These are phyloP conservation scores for Leishmania tropica DNA, from an alignment of 208 protist genomes.

Conservation along the genomic window DNA sequence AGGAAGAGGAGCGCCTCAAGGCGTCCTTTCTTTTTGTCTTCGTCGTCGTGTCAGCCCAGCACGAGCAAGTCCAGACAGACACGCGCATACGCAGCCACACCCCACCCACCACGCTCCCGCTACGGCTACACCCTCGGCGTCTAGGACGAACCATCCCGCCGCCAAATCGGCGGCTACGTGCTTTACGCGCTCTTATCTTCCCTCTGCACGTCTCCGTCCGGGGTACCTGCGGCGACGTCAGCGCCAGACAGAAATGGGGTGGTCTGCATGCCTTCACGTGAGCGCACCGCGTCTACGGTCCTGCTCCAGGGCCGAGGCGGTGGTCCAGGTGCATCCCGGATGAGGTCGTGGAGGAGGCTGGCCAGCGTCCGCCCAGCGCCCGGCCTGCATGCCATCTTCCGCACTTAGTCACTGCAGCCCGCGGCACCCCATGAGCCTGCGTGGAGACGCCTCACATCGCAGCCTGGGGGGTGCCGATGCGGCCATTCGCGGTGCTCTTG, in stretches of 20 bases:
- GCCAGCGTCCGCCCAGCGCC: not conserved
- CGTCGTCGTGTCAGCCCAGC: not conserved
- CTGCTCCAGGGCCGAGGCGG: not conserved
- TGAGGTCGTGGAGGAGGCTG: not conserved
- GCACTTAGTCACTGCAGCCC: not conserved
- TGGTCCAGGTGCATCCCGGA: not conserved
- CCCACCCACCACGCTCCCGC: not conserved
- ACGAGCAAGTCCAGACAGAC: not conserved
- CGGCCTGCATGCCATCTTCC: not conserved
- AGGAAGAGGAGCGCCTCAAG: no score
- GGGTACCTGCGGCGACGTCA: not conserved
- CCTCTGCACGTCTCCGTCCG: not conserved
- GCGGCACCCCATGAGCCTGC: not conserved
- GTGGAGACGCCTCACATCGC: not conserved
- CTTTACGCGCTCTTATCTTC: not conserved
- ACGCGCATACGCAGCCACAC: not conserved
- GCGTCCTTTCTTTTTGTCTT: no score
- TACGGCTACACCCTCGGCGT: not conserved
- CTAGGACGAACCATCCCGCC: not conserved
- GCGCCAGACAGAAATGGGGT: not conserved
- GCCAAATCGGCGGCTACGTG: not conserved
- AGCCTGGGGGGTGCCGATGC: not conserved
- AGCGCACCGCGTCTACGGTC: not conserved
- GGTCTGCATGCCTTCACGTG: no score
- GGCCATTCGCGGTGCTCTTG: not conserved